A percentile compares a stretch with the other conserved stretches of the same genome.
Conservation (phyloP, 2,329 filamentous ascomycete genomes). For the Sclerotinia minor region DNA sequence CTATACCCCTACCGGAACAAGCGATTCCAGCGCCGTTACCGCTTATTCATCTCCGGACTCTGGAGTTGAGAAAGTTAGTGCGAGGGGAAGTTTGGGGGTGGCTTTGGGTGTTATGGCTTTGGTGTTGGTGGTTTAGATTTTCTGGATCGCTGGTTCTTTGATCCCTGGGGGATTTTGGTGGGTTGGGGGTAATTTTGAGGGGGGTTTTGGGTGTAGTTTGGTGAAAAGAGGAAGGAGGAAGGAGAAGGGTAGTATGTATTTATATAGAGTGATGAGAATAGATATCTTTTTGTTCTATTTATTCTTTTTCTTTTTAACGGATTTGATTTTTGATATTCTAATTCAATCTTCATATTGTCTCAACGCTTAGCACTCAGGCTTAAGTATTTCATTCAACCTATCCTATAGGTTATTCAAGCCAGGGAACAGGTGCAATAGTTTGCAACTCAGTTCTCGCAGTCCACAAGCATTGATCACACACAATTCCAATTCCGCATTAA, state of each 20-base stretch:
- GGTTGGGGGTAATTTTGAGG: neutral
- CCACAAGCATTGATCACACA: neutral
- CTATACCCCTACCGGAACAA: constrained; percentile 14
- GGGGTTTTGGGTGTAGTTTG: neutral
- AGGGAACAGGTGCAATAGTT: neutral
- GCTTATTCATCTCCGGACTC: constrained; percentile 4
- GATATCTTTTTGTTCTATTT: neutral
- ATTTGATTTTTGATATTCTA: neutral
- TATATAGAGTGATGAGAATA: neutral
- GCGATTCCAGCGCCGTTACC: constrained; percentile 8
- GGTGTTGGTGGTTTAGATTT: constrained; percentile 5
- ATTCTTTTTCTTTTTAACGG: neutral
- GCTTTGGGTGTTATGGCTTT: neutral
- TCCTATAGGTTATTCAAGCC: too few relatives aligned
- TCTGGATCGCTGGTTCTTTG: neutral
- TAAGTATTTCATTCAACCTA: too few relatives aligned
- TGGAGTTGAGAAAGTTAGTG: neutral
- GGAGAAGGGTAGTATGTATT: neutral
- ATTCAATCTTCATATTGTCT: neutral
- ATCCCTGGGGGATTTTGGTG: neutral
- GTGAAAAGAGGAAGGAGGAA: neutral
- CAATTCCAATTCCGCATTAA: neutral
- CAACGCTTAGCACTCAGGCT: too few relatives aligned
- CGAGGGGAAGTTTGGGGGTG: neutral
- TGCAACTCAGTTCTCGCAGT: neutral